A percentile compares a stretch with the other conserved stretches of the same genome.
Evolutionary conservation across 805 yeast species (phyloP).

Genomic region (Starmera dryadoides): DNA sequence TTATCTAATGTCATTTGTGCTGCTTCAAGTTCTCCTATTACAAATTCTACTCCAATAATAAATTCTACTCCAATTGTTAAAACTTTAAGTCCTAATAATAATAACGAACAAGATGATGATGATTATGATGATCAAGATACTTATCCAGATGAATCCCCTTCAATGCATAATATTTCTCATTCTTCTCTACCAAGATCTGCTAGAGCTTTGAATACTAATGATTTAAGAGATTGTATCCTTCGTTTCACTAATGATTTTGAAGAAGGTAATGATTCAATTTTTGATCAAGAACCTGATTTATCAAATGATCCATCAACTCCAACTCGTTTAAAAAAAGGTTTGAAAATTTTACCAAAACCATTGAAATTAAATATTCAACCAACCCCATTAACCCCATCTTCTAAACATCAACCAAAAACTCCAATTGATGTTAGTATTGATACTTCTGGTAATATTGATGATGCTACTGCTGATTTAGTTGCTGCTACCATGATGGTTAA

Average conservation of each 20-base stretch:
- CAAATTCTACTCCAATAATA: slow-evolving; percentile 17
- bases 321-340: slow-evolving; percentile 24
- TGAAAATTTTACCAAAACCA: slow-evolving; percentile 9
- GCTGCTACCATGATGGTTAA: slow-evolving; percentile 16
- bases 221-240: slow-evolving; percentile 31
- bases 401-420: slow-evolving; percentile 23
- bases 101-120: slow-evolving; percentile 6
- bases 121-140: slow-evolving; percentile 3
- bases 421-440: slow-evolving; percentile 18
- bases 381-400: slow-evolving; percentile 12
- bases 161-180: slow-evolving; percentile 5
- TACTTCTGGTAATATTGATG: slow-evolving; percentile 9
- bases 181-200: slow-evolving; percentile 17
- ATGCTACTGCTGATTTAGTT: slow-evolving; percentile 9
- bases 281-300: slow-evolving; percentile 13
- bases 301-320: slow-evolving; percentile 35
- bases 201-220: slow-evolving; percentile 28
- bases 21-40: slow-evolving; percentile 18
- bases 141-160: slow-evolving; percentile 11
- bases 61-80: slow-evolving; percentile 1
- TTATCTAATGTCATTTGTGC: slow-evolving; percentile 22
- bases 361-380: slow-evolving; percentile 11
- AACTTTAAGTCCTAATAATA: not conserved
- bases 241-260: slow-evolving; percentile 35
- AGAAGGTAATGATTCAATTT: slow-evolving; percentile 23